Percentiles rank a stretch among this genome's conserved stretches.
Evolutionary conservation across 2,329 filamentous ascomycete genomes (phyloP).

Genomic region (Trichoderma hamatum): DNA sequence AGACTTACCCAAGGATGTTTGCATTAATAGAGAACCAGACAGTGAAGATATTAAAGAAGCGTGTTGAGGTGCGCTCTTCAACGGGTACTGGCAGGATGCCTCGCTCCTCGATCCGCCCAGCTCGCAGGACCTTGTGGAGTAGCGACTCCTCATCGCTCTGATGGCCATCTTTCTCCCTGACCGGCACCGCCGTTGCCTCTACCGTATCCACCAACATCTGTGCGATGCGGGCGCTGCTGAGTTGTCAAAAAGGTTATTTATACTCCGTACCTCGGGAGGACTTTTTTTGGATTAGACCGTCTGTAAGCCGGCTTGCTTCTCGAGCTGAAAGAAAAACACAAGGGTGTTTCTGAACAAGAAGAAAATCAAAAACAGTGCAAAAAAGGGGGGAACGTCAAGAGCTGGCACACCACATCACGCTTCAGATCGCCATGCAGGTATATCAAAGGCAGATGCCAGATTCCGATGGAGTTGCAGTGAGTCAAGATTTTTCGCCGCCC

Average conservation of each 20-base stretch:
- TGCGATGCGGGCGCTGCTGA: not conserved
- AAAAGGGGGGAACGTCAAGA: not conserved
- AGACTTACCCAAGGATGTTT: conserved; percentile 49
- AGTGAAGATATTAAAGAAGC: conserved; percentile 51
- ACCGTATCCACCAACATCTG: conserved; percentile 23
- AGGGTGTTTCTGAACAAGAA: not conserved
- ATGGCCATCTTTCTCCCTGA: conserved; percentile 31
- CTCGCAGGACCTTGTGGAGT: conserved; percentile 41
- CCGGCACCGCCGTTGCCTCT: conserved; percentile 10
- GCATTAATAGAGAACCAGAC: conserved; percentile 54
- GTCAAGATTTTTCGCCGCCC: conserved; percentile 17
- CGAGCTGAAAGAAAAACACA: not conserved
- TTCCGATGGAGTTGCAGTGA: not conserved
- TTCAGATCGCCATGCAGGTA: not conserved
- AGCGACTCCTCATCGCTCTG: conserved; percentile 35
- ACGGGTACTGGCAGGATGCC: conserved; percentile 49
- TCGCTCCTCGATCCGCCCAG: conserved; percentile 48
- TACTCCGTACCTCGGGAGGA: not conserved
- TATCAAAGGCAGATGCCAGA: not conserved
- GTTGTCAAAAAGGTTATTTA: not conserved
- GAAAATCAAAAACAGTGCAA: not conserved
- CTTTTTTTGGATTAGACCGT: not conserved
- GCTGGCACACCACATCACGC: not conserved
- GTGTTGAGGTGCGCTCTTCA: conserved; percentile 45
- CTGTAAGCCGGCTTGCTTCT: not conserved